Evolutionary conservation across 2,329 filamentous ascomycete genomes (phyloP).

Genomic region (Colletotrichum incanum): DNA sequence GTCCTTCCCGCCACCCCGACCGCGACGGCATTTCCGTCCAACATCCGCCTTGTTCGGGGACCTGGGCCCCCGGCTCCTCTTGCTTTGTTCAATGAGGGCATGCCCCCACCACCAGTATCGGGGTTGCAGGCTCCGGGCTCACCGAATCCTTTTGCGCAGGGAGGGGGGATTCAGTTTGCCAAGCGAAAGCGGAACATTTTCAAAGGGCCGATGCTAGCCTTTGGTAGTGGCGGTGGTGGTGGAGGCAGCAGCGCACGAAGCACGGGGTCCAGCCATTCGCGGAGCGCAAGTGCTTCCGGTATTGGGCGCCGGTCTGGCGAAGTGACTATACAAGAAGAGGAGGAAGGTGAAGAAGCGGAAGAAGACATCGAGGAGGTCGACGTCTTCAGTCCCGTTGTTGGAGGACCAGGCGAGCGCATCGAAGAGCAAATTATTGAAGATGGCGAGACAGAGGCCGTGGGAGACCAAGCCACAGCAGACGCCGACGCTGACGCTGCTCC

Average conservation of each 20-base stretch:
- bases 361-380: conserved; percentile 73
- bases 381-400: conserved; percentile 67
- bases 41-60: conserved; percentile 85
- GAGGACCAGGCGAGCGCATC: conserved; percentile 60
- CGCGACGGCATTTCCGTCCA: conserved; percentile 81
- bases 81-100: conserved; percentile 71
- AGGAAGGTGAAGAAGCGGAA: conserved; percentile 63
- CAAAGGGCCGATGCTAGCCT: conserved; percentile 81
- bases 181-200: conserved; percentile 87
- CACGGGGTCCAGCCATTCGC: conserved; percentile 60
- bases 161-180: conserved; percentile 79
- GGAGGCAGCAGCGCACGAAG: conserved; percentile 56
- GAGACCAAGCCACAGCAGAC: conserved; percentile 12
- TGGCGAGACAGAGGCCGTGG: conserved; percentile 37
- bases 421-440: conserved; percentile 60
- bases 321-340: conserved; percentile 80
- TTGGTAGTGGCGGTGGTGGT: conserved; percentile 54
- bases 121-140: conserved; percentile 63
- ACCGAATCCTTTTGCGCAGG: conserved; percentile 68
- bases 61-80: conserved; percentile 66
- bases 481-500: neutral
- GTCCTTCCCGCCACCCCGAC: conserved; percentile 94
- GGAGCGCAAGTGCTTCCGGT: conserved; percentile 74
- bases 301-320: conserved; percentile 80
- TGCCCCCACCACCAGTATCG: conserved; percentile 57